Evolutionary conservation across 768 basidiomycete genomes (phyloP), one percentile per base, ranked within the genome.

Genomic region (Phanerochaete carnosa): DNA sequence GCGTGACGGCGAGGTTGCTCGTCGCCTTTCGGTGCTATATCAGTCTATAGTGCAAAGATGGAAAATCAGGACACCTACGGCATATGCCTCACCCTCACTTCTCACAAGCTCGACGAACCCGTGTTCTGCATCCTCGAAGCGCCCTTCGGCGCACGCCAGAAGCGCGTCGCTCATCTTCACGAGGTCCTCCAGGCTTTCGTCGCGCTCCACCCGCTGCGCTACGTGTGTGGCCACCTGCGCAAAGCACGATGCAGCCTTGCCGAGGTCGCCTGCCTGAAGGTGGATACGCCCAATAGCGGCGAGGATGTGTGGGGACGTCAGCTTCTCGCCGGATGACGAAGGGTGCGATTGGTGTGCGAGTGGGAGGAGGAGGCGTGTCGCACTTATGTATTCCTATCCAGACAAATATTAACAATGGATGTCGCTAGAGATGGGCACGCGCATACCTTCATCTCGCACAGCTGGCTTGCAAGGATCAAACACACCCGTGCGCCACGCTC

Each of bases 361-460:
- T 3, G 89, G 88, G 61, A 83, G 82, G 26, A 94, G 83, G 19
- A 93, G 74, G 56, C 76, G 81, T 7, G 84, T 77, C 0, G 92
- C 90, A 3, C 89, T 88, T 46, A 81, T 74, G 63, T 79, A 86
- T 66, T 94, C 90, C 89, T 91, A 60, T 22, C 33, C 13, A 33
- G 26, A 25, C 15, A 16, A n/a, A 37, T 25, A 6, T 52, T n/a
- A 22, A 39, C 22, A 35, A 43, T 33, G 22, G 32, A 11, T 43
- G 19, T 29, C 19, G 25, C 52, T 49, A 15, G 37, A 25, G 55
- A 45, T 12, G 23, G 25, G 23, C n/a, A 22, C 37, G 11, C 2
- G 59, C 75, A 23, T 49, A 89, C 91, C 79, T 90, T 91, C 86
- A 92, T 91, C 73, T 94, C 92, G 55, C 91, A 77, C 68, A 94